Base-by-base conservation (phyloP, 2,329 filamentous ascomycete species). In the Microdochium bolleyi region DNA sequence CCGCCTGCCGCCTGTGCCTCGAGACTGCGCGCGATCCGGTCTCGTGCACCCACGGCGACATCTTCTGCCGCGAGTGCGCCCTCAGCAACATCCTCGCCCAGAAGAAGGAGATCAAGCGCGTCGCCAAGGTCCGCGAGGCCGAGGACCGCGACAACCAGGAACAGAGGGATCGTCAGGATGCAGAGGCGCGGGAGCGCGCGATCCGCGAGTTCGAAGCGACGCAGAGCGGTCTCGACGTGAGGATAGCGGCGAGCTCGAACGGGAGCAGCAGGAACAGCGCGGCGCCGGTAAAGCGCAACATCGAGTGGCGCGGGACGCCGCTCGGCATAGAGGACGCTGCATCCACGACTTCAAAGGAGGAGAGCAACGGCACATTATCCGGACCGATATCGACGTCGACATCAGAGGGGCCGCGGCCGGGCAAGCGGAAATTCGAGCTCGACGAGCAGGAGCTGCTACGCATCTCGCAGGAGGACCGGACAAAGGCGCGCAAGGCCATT, bases 1-100 rank as follows among this genome's bases (percentile, higher is more conserved):
- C 87, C 52, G 90, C 87, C 22, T 99, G 92, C 73, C 83, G 86
- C 52, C 78, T 99, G 25, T 99, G 92, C 64, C 84, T 97, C 16
- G 82, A 91, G 55, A 81, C 86, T 8, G 88, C 92, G 21, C 82
- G 86, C 27, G 83, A 90, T 49, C 92, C 94, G 1, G 90, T 96
- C 34, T 84, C 89, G 22, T 97, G 92, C 69, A 75, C 80, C 2
- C 81, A 85, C 58, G 92, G 92, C 56, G 92, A 97, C 68, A 77
- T 99, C 14, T 97, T 97, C 73, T 99, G 92, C 69, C 85, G 90
- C 60, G 94, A 97, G 73, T 99, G 92, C 72, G 92, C 91, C 9
- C 82, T 97, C 51, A 85, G 77, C 60, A 96, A 97, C 62, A 84
- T 99, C n/a, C 77, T 97, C 1, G 81, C 90, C 1, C 92, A 99